These are phyloP conservation scores for Suillus weaverae DNA, from an alignment of 768 basidiomycete genomes.

Conservation along the genomic window DNA sequence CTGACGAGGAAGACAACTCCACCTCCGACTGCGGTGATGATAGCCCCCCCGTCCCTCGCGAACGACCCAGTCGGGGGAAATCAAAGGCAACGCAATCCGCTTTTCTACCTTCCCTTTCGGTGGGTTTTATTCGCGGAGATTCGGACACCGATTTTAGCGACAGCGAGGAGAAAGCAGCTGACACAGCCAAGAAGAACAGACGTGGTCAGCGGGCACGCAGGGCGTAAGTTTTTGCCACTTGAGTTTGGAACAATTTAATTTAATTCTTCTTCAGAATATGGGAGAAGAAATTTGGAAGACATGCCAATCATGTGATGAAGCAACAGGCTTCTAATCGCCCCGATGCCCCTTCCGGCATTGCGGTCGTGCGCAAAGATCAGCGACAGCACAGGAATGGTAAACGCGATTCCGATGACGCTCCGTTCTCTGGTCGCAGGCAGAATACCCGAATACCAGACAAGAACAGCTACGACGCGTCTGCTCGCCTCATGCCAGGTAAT, in stretches of 20 bases:
- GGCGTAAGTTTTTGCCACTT: slow-evolving; percentile 62
- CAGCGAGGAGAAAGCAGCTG: slow-evolving; percentile 53
- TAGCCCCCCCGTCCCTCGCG: slow-evolving; percentile 16
- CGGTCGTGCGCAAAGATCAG: slow-evolving; percentile 17
- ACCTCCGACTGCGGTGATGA: slow-evolving; percentile 30
- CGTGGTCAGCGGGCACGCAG: slow-evolving; percentile 91
- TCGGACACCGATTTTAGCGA: slow-evolving; percentile 80
- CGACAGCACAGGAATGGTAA: slow-evolving; percentile 16
- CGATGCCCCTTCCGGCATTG: slow-evolving; percentile 6
- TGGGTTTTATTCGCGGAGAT: slow-evolving; percentile 80
- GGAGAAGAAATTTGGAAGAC: slow-evolving; percentile 94
- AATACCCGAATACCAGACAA: background rate
- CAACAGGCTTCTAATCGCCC: slow-evolving; percentile 23
- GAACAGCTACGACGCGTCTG: background rate
- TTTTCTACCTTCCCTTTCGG: slow-evolving; percentile 87
- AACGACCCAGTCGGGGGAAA: slow-evolving; percentile 13
- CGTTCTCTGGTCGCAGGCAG: slow-evolving; percentile 18
- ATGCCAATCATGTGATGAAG: slow-evolving; percentile 89
- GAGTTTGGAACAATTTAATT: slow-evolving; percentile 6
- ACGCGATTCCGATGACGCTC: slow-evolving; percentile 16
- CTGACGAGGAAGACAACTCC: slow-evolving; percentile 36
- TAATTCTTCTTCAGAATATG: slow-evolving; percentile 66
- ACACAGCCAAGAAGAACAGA: slow-evolving; percentile 75
- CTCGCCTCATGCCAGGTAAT: background rate
- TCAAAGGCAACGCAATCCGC: slow-evolving; percentile 40